These are phyloP conservation scores for Rasamsonia emersonii DNA, from an alignment of 2,329 filamentous ascomycete species.

Conservation along the genomic window DNA sequence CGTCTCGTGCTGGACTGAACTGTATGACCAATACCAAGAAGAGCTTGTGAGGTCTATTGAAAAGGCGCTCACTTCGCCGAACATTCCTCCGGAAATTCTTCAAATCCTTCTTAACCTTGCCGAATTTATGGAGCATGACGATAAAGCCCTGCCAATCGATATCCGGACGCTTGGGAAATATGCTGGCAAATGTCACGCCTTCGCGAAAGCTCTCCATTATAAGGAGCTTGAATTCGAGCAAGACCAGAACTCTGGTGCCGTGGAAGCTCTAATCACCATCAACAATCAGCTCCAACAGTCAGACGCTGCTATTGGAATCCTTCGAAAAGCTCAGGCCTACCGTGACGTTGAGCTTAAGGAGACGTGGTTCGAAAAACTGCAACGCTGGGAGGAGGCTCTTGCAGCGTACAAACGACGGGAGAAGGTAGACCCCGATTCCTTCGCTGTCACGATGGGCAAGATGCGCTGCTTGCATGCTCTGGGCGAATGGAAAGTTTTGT, in stretches of 20 bases:
- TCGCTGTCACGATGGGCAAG: conserved; percentile 98
- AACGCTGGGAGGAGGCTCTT: conserved; percentile 95
- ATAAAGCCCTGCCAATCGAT: conserved; percentile 95
- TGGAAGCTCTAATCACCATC: conserved; percentile 96
- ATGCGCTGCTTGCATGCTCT: conserved; percentile 97
- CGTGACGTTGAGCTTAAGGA: conserved; percentile 94
- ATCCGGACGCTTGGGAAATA: conserved; percentile 91
- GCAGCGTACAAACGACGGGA: conserved; percentile 87
- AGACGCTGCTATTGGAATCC: conserved; percentile 94
- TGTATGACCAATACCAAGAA: conserved; percentile 95
- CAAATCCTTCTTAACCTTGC: conserved; percentile 91
- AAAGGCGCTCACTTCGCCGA: conserved; percentile 85
- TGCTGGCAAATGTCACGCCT: conserved; percentile 92
- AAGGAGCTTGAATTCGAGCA: conserved; percentile 98
- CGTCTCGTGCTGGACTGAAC: conserved; percentile 95
- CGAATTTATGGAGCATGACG: conserved; percentile 99
- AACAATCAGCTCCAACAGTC: conserved; percentile 99
- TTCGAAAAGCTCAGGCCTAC: conserved; percentile 91
- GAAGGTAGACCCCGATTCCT: conserved; percentile 62
- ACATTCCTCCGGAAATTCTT: conserved; percentile 90
- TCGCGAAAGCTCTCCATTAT: conserved; percentile 96
- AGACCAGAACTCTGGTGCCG: conserved; percentile 89
- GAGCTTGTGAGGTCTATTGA: conserved; percentile 95
- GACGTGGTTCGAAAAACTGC: conserved; percentile 97
- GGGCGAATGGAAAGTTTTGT: conserved; percentile 93